Base-by-base conservation (phyloP, 108 stramenopile genomes). In the Discostella pseudostelligera region DNA sequence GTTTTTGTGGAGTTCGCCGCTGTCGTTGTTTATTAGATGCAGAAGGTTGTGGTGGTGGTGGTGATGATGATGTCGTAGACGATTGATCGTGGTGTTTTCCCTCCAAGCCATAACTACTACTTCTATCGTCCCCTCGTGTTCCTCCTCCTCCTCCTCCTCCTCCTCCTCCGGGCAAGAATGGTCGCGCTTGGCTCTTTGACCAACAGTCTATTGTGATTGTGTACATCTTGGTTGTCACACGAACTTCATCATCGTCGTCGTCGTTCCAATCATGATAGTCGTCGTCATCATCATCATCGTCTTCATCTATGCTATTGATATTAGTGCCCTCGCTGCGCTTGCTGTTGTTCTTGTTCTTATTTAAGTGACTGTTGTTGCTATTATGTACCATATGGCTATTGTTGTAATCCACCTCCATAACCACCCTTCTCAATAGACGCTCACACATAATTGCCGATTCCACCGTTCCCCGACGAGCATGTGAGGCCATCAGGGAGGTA, bases 121-220 rank as follows among this genome's bases (percentile, higher is more conserved):
- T 37, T 0, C 32, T 21, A 39, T 42, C 49, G 19, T 19, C 20
- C 8, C 49, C 22, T 10, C 20, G 14, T 13, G n/a, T 14, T 4
- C 44, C n/a, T 19, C 60, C 22, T 9, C 39, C 24, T 44, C 19
- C 49, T 3, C 51, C 46, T 4, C 24, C 63, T 0, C 39, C 21
- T 24, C 1, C 13, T 16, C 17, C 43, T 17, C 49, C 49, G 3
- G 12, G 25, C 24, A 22, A 49, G 22, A 49, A 37, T 5, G 75
- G 75, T 29, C 67, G 71, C 14, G 65, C 60, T 13, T 83, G 84
- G 62, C 70, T 70, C 56, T 81, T 85, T 16, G 83, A 81, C 87
- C 87, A 88, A 4, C 83, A 84, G 54, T 88, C 83, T 47, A 88
- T 87, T 8, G 81, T 75, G 51, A 76, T 40, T 0, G 72, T 74